Evolutionary conservation across 2,329 filamentous ascomycete genomes (phyloP), one percentile per base, ranked within the genome.

Genomic region (Graphilbum fragrans): DNA sequence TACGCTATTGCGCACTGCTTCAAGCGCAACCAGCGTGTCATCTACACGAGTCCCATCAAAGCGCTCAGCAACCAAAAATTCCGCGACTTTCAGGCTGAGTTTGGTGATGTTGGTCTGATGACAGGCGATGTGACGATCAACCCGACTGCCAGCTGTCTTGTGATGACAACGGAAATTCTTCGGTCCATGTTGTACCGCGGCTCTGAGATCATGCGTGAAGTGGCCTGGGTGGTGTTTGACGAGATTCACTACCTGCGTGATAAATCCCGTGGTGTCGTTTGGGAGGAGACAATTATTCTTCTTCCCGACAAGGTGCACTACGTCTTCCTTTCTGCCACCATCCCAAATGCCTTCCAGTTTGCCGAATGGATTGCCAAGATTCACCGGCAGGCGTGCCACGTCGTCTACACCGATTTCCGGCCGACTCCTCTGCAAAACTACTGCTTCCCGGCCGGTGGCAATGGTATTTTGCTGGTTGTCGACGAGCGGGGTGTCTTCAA

Each of bases 91-190:
- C 80, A 84, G 51, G 86, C 84, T 34, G 86, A 94, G 45, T 98
- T 98, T 64, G 90, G 88, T 45, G 92, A 98, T 57, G 90, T 95
- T 39, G 92, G 92, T 44, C 70, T 98, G 47, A 96, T 98, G 90
- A 98, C 92, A 5, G 92, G 92, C 55, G 92, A 98, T 73, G 90
- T 96, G 48, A 98, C 92, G 20, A 98, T 98, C 63, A 98, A 98
- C 60, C 93, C 93, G 4, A 96, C 92, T 4, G 92, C 92, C 14
- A 96, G 88, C 45, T 98, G 92, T 59, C 69, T 98, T 44, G 92
- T 98, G 55, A 98, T 98, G 92, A 98, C 92, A 1, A 98, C 92
- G 1, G 92, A 98, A 67, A 98, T 98, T 86, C 63, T 98, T 57
- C 82, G 92, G 38, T 96, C 90, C 17, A 98, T 98, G 92, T 60